Base-by-base conservation (phyloP, 768 basidiomycete species). In the Trametes gibbosa region DNA sequence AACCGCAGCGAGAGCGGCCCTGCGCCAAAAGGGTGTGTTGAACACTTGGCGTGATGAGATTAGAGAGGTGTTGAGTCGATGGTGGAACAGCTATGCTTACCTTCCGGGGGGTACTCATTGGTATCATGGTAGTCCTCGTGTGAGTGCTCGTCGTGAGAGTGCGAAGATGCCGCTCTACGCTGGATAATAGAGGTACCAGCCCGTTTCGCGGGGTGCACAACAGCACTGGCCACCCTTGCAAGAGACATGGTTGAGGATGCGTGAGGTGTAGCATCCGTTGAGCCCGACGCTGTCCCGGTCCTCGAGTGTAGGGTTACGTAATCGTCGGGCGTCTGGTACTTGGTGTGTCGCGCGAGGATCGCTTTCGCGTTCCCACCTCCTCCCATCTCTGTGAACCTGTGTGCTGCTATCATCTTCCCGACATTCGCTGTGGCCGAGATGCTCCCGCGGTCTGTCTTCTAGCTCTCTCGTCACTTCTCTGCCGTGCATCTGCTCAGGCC, bases 21-120 rank as follows among this genome's bases (percentile, higher is more conserved):
- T 85, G 37, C 84, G 76, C 90, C 90, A 92, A 68, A 87, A 80
- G 21, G 84, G 75, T 32, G 80, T 82, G 25, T 74, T 72, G 69
- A 92, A 92, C 29, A 80, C 91, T 88, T 45, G 25, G 32, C 14
- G 50, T 29, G 35, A 29, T 39, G 12, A 23, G 49, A 56, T 34
- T 19, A n/a, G n/a, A 29, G 21, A 6, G 29, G 56, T 45, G 56
- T 46, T 29, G 8, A 42, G 48, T n/a, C 2, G n/a, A 16, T n/a
- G 9, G 2, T 42, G 8, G 17, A n/a, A 13, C 16, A 12, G 34
- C 23, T n/a, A 21, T 3, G 19, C 79, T 52, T 57, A 86, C 89
- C 81, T 81, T 91, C 88, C 58, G 76, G 74, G 21, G 80, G 77
- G 68, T 84, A 84, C 8, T 79, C 75, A 19, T 77, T 73, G 32